Evolutionary conservation across 2,329 filamentous ascomycete species (phyloP).

Genomic region (Claviceps humidiphila): DNA sequence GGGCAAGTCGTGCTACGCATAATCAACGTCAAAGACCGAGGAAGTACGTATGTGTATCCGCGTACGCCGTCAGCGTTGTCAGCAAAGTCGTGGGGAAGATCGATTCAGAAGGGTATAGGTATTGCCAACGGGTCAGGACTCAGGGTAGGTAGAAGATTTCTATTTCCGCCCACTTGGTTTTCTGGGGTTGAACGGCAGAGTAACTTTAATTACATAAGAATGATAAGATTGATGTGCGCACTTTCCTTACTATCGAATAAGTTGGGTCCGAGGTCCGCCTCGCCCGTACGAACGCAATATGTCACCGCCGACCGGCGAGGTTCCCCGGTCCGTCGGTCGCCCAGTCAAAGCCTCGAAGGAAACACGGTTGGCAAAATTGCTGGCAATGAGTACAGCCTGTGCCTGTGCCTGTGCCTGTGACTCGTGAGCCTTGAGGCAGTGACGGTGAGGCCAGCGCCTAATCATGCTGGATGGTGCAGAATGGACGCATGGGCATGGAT

Average conservation of each 20-base stretch:
- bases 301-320: too few species aligned
- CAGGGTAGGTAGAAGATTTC: neutral
- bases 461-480: neutral
- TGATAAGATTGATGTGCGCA: neutral
- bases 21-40: neutral
- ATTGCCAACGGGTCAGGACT: neutral
- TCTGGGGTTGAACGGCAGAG: neutral
- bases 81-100: neutral
- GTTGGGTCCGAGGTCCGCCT: neutral
- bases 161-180: neutral
- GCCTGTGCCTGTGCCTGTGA: neutral
- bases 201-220: neutral
- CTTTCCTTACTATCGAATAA: neutral
- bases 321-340: too few species aligned
- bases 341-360: neutral
- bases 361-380: neutral
- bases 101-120: too few species aligned
- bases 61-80: neutral
- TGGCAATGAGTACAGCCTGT: neutral
- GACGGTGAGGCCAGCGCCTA: neutral
- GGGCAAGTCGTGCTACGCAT: neutral
- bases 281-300: neutral
- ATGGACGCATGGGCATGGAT: neutral
- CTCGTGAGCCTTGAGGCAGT: too few species aligned
- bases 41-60: neutral